phyloP scores from a whole-genome alignment of 768 basidiomycete genomes.

The Collybia sp. region DNA sequence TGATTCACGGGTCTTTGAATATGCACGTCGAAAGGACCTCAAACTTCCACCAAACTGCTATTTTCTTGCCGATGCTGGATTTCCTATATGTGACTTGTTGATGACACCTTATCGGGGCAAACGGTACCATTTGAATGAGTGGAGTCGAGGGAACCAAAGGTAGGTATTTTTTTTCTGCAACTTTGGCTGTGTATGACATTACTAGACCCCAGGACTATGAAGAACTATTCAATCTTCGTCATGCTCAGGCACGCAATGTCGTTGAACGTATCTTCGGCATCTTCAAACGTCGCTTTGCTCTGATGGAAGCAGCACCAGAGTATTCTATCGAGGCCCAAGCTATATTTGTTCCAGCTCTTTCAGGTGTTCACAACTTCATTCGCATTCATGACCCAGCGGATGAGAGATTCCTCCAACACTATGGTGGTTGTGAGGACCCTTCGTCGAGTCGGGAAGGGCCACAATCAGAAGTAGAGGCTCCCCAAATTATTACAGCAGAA shows the following conservation, averaged over 20 bases:
- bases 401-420: not conserved
- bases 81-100: constrained; percentile 14
- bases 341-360: constrained; percentile 13
- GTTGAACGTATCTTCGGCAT: constrained; percentile 21
- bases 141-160: constrained; percentile 10
- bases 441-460: too few relatives aligned
- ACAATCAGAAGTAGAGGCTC: not conserved
- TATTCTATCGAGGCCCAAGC: constrained; percentile 13
- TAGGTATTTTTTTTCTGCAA: not conserved
- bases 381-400: constrained; percentile 14
- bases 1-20: constrained; percentile 17
- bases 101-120: constrained; percentile 21
- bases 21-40: constrained; percentile 12
- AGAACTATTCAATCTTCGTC: constrained; percentile 20
- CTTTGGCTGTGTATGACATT: not conserved
- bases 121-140: constrained; percentile 25
- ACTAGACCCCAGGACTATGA: constrained; percentile 13
- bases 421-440: too few relatives aligned
- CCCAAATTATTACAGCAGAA: not conserved
- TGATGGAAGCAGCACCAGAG: constrained; percentile 8
- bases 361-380: constrained; percentile 23
- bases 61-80: constrained; percentile 25
- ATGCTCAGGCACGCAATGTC: constrained; percentile 16
- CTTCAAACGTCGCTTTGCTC: constrained; percentile 11
- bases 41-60: constrained; percentile 12